phyloP scores from a whole-genome alignment of 805 yeast genomes.

The Wickerhamomyces hampshirensis region DNA sequence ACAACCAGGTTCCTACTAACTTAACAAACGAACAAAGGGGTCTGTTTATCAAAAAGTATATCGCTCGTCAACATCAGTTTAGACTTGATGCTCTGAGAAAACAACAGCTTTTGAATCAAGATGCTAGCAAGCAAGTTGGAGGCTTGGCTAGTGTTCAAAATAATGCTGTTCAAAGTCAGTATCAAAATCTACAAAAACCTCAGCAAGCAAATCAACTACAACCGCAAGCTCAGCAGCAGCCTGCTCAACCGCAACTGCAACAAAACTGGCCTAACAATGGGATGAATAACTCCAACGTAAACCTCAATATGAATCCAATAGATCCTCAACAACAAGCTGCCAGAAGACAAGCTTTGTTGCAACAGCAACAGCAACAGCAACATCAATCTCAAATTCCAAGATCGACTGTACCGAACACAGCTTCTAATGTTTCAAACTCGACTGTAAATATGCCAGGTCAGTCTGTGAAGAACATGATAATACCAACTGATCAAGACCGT shows the following conservation, averaged over 20 bases:
- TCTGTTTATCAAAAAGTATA: constrained; percentile 19
- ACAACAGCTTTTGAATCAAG: background rate
- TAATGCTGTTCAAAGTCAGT: constrained; percentile 1
- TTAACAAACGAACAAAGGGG: constrained; percentile 23
- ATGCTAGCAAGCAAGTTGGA: constrained; percentile 2
- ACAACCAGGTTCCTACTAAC: constrained; percentile 19
- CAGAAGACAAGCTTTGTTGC: constrained; percentile 9
- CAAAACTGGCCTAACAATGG: constrained; percentile 9
- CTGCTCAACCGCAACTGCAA: constrained; percentile 9
- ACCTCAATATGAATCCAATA: constrained; percentile 2
- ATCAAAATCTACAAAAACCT: constrained; percentile 6
- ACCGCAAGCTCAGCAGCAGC: constrained; percentile 14
- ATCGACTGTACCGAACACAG: background rate
- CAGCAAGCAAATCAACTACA: constrained; percentile 10
- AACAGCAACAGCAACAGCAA: constrained; percentile 5
- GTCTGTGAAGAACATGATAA: constrained; percentile 19
- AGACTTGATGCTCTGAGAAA: constrained; percentile 9
- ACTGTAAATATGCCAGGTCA: constrained; percentile 16
- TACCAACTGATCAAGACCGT: constrained; percentile 58
- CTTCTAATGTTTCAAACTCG: constrained; percentile 3
- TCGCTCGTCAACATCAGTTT: constrained; percentile 22
- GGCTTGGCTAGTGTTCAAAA: constrained; percentile 1
- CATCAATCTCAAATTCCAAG: constrained; percentile 5
- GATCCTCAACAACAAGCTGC: constrained; percentile 8
- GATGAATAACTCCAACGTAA: background rate